Percentiles rank a stretch among this genome's conserved stretches.
phyloP scores from a whole-genome alignment of 148 eudicot genomes.

The Tetragonia tetragonoides region DNA sequence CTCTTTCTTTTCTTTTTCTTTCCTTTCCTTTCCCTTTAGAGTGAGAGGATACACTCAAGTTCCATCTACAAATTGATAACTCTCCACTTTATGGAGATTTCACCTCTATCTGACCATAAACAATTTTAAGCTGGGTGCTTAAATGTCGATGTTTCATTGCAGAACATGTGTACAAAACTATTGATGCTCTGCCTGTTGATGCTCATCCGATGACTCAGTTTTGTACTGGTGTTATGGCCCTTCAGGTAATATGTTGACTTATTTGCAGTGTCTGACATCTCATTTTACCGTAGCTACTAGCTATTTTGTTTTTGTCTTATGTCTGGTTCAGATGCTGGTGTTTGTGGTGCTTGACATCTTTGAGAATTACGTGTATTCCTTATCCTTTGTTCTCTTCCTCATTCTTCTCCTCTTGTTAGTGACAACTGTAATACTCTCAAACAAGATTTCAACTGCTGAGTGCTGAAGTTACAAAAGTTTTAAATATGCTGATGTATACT shows the following conservation, averaged over 20 bases:
- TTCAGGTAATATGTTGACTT: slow-evolving; percentile 57
- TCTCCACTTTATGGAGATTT: not conserved
- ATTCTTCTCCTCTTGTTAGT: not conserved
- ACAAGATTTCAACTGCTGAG: not conserved
- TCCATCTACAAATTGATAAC: not conserved
- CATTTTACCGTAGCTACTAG: not conserved
- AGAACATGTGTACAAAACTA: slow-evolving; percentile 85
- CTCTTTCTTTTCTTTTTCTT: not conserved
- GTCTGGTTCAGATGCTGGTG: not conserved
- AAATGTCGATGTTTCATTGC: slow-evolving; percentile 34
- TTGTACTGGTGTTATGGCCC: slow-evolving; percentile 97
- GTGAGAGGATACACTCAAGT: not conserved
- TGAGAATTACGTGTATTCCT: not conserved
- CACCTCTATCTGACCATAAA: not conserved
- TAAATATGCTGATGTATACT: not conserved
- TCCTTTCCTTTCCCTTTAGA: not conserved
- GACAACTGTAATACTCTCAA: not conserved
- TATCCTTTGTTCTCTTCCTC: not conserved
- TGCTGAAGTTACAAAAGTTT: not conserved
- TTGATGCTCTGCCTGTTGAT: slow-evolving; percentile 78
- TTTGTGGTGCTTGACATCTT: not conserved
- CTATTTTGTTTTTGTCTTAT: not conserved
- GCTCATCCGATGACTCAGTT: slow-evolving; percentile 99
- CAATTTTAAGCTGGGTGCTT: not conserved
- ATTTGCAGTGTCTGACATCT: slow-evolving; percentile 6